A percentile compares a stretch with the other conserved stretches of the same genome.
These are phyloP conservation scores for Trichoderma gracile DNA, from an alignment of 2,329 filamentous ascomycete species.

Conservation along the genomic window DNA sequence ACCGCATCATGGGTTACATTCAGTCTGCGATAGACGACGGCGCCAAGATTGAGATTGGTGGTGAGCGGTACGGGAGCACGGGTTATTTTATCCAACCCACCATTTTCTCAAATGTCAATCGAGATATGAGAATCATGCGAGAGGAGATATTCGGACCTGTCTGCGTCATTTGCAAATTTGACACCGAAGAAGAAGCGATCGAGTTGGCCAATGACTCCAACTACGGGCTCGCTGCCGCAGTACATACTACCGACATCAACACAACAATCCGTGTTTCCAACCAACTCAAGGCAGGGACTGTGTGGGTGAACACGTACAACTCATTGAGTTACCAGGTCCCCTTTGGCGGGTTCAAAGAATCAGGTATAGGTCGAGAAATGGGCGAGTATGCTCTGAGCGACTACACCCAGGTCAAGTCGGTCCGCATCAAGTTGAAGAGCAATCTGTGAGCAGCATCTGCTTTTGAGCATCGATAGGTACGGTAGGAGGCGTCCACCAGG, in stretches of 20 bases:
- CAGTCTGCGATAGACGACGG: slow-evolving; percentile 74
- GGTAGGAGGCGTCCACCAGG: too few species aligned
- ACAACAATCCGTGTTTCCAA: slow-evolving; percentile 47
- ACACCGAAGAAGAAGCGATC: slow-evolving; percentile 52
- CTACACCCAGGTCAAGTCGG: slow-evolving; percentile 35
- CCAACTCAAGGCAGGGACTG: slow-evolving; percentile 64
- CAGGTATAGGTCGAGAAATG: slow-evolving; percentile 38
- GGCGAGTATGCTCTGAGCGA: slow-evolving; percentile 37
- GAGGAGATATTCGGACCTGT: slow-evolving; percentile 37
- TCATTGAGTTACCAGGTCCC: slow-evolving; percentile 33
- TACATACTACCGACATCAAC: slow-evolving; percentile 36
- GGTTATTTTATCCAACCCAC: slow-evolving; percentile 70
- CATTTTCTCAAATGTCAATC: slow-evolving; percentile 57
- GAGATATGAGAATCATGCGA: slow-evolving; percentile 27
- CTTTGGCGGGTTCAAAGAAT: slow-evolving; percentile 40
- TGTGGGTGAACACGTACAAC: slow-evolving; percentile 56
- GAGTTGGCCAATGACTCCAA: slow-evolving; percentile 52
- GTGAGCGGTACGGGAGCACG: slow-evolving; percentile 50
- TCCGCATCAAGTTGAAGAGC: slow-evolving; percentile 8
- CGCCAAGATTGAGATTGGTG: slow-evolving; percentile 67
- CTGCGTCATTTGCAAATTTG: slow-evolving; percentile 50
- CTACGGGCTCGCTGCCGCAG: slow-evolving; percentile 37
- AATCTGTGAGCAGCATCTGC: too few species aligned
- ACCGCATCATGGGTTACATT: slow-evolving; percentile 21
- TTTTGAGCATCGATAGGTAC: too few species aligned